Base-by-base conservation (phyloP, 129 eudicot genomes). In the Deinandra increscens region DNA sequence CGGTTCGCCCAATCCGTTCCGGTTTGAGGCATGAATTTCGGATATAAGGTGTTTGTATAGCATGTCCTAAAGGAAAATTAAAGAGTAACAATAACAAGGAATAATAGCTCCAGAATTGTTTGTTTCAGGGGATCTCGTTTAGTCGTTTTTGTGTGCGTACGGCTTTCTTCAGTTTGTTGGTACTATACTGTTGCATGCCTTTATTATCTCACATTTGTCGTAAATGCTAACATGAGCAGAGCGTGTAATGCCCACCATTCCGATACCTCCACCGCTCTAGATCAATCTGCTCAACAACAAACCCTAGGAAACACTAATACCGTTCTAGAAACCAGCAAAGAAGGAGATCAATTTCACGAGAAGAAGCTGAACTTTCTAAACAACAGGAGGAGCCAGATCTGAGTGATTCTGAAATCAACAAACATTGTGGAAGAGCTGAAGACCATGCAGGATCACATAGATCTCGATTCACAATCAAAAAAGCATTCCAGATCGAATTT, bases 371-470 rank as follows among this genome's bases (percentile, higher is more conserved):
- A 18, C 64, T 64, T 48, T 65, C 26, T 42, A 70, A 69, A 55
- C 45, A 71, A 19, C 76, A 17, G 17, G 71, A 66, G 23, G 64
- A 11, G 29, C 14, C 33, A 26, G 58, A 44, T 49, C 43, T 39
- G 31, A 70, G 44, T 18, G 42, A 62, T 23, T 53, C 37, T 31
- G 64, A 72, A 4, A 39, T 37, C 53, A 17, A 53, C 29, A 65
- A 17, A 53, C 29, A 65, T 51, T 65, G 65, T 74, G 14, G 77
- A 55, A 22, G 76, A 69, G 9, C 38, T 83, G 70, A 92, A 86
- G 74, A 82, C 86, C 3, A 92, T 92, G 95, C 89, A 88, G 72
- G 95, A 92, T 63, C 89, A 84, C 26, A 80, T 84, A 73, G 96
- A 88, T 81, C 85, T 88, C 49, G 87, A 84, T 81, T 74, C 82